Percentiles rank a stretch among this genome's conserved stretches.
These are phyloP conservation scores for Sugiyamaella sp. DNA, from an alignment of 1,139 yeast species.

Conservation along the genomic window DNA sequence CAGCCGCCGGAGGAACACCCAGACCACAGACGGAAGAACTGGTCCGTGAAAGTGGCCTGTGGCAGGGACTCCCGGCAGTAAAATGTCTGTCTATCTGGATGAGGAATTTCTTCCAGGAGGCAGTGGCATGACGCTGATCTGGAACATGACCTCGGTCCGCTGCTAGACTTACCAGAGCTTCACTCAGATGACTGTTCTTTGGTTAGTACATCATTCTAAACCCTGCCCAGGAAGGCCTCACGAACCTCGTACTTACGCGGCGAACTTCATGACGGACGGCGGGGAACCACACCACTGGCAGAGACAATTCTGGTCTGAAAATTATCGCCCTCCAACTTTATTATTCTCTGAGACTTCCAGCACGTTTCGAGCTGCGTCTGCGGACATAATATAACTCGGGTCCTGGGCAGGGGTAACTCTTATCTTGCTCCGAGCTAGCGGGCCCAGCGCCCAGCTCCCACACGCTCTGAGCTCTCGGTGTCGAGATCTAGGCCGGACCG, in stretches of 20 bases:
- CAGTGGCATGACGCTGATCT: no score
- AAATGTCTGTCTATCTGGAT: no score
- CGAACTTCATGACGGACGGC: slow-evolving; percentile 39
- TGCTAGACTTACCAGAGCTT: slow-evolving; percentile 38
- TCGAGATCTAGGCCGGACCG: no score
- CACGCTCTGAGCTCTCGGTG: no score
- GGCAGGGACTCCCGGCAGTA: no score
- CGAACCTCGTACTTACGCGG: slow-evolving; percentile 26
- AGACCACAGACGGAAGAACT: no score
- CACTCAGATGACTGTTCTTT: slow-evolving; percentile 37
- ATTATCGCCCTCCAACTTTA: neutral
- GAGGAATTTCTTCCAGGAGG: no score
- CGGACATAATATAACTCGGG: neutral
- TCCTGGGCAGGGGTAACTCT: slow-evolving; percentile 14
- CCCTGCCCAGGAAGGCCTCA: neutral
- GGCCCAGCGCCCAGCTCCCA: no score
- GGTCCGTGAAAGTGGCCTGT: no score
- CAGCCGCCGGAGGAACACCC: no score
- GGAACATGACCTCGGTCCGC: no score
- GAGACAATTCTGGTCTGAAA: neutral
- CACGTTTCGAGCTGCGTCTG: slow-evolving; percentile 11
- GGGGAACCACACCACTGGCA: neutral
- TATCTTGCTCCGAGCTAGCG: slow-evolving; percentile 12
- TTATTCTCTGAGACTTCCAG: neutral
- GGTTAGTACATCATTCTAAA: neutral